Percentiles rank a stretch among this genome's conserved stretches.
phyloP scores from a whole-genome alignment of 108 stramenopile genomes.

The Nitzschia sp. region DNA sequence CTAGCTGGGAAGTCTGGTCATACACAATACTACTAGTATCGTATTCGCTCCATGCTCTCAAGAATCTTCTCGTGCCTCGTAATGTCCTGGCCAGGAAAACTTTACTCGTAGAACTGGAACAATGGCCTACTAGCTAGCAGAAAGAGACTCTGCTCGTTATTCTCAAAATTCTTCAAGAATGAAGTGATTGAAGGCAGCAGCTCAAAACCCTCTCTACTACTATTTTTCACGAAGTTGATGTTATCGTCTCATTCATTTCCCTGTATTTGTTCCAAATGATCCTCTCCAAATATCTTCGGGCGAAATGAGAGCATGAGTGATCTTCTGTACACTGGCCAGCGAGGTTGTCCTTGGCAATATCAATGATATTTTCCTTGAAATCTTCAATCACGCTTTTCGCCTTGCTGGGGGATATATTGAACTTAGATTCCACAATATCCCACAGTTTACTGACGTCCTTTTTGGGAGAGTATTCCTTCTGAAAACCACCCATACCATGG shows the following conservation, averaged over 20 bases:
- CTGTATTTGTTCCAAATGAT: not conserved
- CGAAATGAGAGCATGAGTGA: constrained; percentile 44
- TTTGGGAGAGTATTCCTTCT: constrained; percentile 2
- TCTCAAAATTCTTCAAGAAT: too few relatives aligned
- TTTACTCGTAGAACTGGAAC: too few relatives aligned
- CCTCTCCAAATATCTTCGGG: not conserved
- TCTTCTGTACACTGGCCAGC: constrained; percentile 66
- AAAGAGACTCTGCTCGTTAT: too few relatives aligned
- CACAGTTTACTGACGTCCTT: constrained; percentile 24
- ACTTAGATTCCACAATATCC: constrained; percentile 36
- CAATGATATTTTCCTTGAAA: constrained; percentile 44
- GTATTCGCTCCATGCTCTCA: too few relatives aligned
- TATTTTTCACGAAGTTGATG: too few relatives aligned
- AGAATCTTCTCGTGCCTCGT: too few relatives aligned
- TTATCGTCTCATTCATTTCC: not conserved
- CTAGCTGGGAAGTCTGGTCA: too few relatives aligned
- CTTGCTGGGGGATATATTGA: constrained; percentile 26
- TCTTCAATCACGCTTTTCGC: constrained; percentile 30
- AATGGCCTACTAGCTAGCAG: too few relatives aligned
- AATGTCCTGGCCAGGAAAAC: too few relatives aligned
- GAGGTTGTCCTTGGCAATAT: constrained; percentile 60
- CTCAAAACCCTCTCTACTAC: too few relatives aligned
- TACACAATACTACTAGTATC: too few relatives aligned
- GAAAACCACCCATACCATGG: constrained; percentile 56
- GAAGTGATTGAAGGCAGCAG: too few relatives aligned